Conservation (phyloP, 306 rosid species). For the Cicer bijugum region DNA sequence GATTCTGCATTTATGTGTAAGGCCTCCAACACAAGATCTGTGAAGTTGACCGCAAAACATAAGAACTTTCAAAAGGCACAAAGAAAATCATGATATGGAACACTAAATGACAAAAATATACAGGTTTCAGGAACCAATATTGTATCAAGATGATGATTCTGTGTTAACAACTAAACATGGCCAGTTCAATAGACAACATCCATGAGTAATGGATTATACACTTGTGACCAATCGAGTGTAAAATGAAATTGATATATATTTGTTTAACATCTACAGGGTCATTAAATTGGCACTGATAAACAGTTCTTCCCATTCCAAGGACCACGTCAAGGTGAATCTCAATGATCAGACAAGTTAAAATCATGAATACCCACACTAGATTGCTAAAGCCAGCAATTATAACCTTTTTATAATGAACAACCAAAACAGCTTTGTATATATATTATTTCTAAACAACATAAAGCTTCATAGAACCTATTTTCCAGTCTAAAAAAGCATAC, state of each 20-base stretch:
- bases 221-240: conserved; percentile 1
- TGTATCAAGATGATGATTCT: conserved; percentile 22
- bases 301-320: conserved; percentile 16
- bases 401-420: conserved; percentile 24
- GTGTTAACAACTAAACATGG: background rate
- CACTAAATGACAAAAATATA: background rate
- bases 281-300: conserved; percentile 11
- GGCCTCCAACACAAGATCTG: conserved; percentile 25
- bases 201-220: background rate
- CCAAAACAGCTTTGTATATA: conserved; percentile 4
- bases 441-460: conserved; percentile 9
- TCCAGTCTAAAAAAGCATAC: conserved; percentile 23
- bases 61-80: conserved; percentile 27
- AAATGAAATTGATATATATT: background rate
- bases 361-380: conserved; percentile 4
- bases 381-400: conserved; percentile 21
- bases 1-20: conserved; percentile 4
- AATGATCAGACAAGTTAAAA: conserved; percentile 29
- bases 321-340: conserved; percentile 34
- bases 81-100: conserved; percentile 5
- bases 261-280: conserved; percentile 9
- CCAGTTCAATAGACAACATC: background rate
- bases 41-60: conserved; percentile 6
- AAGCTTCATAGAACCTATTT: conserved; percentile 1
- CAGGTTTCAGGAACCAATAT: conserved; percentile 9